These are phyloP conservation scores for Aureobasidium subglaciale DNA, from an alignment of 2,329 filamentous ascomycete species.

Conservation along the genomic window DNA sequence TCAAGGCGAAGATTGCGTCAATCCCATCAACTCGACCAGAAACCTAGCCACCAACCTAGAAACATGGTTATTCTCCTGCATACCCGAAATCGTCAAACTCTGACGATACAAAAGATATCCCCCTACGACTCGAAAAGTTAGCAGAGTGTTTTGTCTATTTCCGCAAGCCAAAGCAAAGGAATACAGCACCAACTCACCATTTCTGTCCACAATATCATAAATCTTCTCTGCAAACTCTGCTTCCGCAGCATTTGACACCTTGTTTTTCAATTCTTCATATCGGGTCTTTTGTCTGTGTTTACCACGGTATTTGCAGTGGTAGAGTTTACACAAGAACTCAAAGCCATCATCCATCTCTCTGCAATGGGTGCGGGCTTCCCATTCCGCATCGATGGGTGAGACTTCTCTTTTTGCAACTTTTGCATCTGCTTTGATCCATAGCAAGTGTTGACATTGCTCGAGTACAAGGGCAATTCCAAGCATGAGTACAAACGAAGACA, in stretches of 20 bases:
- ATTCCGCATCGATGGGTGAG: constrained; percentile 24
- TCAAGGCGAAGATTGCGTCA: constrained; percentile 3
- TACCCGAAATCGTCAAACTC: constrained; percentile 31
- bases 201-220: constrained; percentile 36
- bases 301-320: constrained; percentile 42
- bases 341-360: constrained; percentile 39
- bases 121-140: constrained; percentile 22
- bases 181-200: constrained; percentile 38
- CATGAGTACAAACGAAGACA: constrained; percentile 39
- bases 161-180: too few relatives aligned
- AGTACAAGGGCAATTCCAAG: constrained; percentile 42
- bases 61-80: constrained; percentile 36
- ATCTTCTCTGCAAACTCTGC: constrained; percentile 13
- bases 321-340: constrained; percentile 38
- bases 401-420: constrained; percentile 27
- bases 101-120: constrained; percentile 33
- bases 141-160: too few relatives aligned
- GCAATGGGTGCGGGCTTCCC: constrained; percentile 34
- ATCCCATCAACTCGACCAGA: constrained; percentile 30
- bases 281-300: constrained; percentile 21
- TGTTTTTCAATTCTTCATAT: constrained; percentile 10
- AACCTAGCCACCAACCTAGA: constrained; percentile 39
- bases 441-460: constrained; percentile 41
- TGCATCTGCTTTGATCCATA: constrained; percentile 37
- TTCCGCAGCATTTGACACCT: background rate